These are phyloP conservation scores for Trichoderma asperellum DNA, from an alignment of 2,329 filamentous ascomycete genomes.

Conservation along the genomic window DNA sequence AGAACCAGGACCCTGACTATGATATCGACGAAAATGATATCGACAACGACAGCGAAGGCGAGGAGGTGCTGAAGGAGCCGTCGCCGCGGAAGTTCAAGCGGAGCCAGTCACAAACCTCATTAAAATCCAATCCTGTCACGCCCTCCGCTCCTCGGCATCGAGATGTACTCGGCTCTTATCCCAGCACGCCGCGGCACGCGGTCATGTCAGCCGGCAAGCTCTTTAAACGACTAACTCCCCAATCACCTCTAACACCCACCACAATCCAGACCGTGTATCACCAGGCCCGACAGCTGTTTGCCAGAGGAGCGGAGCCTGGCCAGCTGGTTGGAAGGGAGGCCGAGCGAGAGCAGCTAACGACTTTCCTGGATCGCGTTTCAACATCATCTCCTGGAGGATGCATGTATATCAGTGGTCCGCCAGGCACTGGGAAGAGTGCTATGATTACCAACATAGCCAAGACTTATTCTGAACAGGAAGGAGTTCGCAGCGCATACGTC, in stretches of 20 bases:
- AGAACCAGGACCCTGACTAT: slow-evolving; percentile 61
- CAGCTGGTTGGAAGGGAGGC: slow-evolving; percentile 78
- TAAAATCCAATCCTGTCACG: slow-evolving; percentile 59
- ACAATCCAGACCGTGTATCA: slow-evolving; percentile 80
- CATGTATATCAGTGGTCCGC: slow-evolving; percentile 92
- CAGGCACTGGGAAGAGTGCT: slow-evolving; percentile 95
- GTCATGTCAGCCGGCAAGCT: slow-evolving; percentile 77
- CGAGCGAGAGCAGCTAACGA: slow-evolving; percentile 65
- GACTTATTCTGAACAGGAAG: slow-evolving; percentile 54
- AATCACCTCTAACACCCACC: slow-evolving; percentile 72
- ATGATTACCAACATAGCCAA: slow-evolving; percentile 81
- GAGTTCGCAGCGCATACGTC: slow-evolving; percentile 74
- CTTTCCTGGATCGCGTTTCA: slow-evolving; percentile 69
- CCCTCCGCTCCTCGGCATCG: slow-evolving; percentile 77
- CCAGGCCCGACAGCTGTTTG: slow-evolving; percentile 83
- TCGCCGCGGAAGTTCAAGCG: slow-evolving; percentile 37
- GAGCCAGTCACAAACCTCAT: slow-evolving; percentile 39
- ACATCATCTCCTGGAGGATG: slow-evolving; percentile 71
- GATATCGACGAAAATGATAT: slow-evolving; percentile 8
- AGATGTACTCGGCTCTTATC: slow-evolving; percentile 73
- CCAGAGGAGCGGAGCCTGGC: slow-evolving; percentile 74
- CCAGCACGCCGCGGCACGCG: slow-evolving; percentile 81
- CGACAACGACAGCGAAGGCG: slow-evolving; percentile 48
- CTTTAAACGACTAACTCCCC: slow-evolving; percentile 77
- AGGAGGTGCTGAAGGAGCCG: slow-evolving; percentile 45